These are phyloP conservation scores for Solanum hybrid DNA, from an alignment of 305 asterid genomes.

Conservation along the genomic window DNA sequence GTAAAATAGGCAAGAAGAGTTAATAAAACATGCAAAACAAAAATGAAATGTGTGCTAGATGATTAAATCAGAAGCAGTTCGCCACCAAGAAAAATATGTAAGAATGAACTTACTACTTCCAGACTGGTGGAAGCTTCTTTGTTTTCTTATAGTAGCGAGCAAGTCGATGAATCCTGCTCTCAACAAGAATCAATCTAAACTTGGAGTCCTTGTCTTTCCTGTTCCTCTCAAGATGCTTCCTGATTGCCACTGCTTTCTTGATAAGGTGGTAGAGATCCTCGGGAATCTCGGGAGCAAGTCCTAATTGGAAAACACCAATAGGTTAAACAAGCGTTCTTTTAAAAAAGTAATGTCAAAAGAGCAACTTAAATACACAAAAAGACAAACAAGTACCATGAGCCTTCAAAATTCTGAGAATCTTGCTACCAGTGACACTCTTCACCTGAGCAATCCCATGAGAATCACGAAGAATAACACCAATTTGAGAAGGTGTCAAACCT, in stretches of 20 bases:
- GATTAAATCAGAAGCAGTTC: not conserved
- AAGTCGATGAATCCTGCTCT: conserved; percentile 23
- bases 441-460: conserved; percentile 29
- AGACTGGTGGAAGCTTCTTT: conserved; percentile 29
- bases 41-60: not conserved
- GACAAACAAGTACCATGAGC: conserved; percentile 15
- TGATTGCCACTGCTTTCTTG: conserved; percentile 26
- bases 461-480: conserved; percentile 27
- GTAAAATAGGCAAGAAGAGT: not conserved
- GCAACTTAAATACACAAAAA: not conserved
- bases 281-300: conserved; percentile 25
- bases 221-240: conserved; percentile 29
- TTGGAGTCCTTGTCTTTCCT: conserved; percentile 28
- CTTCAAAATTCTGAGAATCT: conserved; percentile 21
- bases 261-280: conserved; percentile 24
- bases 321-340: not conserved
- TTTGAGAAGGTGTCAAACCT: conserved; percentile 28
- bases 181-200: conserved; percentile 24
- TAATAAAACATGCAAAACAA: not conserved
- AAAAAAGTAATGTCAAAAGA: not conserved
- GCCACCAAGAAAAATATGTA: not conserved
- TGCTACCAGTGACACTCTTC: conserved; percentile 22
- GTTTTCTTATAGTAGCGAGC: conserved; percentile 34
- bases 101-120: conserved; percentile 18
- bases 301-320: not conserved